Percentiles rank a stretch among this genome's conserved stretches.
Conservation (phyloP, 306 rosid genomes). For the Pachyrhizus erosus region DNA sequence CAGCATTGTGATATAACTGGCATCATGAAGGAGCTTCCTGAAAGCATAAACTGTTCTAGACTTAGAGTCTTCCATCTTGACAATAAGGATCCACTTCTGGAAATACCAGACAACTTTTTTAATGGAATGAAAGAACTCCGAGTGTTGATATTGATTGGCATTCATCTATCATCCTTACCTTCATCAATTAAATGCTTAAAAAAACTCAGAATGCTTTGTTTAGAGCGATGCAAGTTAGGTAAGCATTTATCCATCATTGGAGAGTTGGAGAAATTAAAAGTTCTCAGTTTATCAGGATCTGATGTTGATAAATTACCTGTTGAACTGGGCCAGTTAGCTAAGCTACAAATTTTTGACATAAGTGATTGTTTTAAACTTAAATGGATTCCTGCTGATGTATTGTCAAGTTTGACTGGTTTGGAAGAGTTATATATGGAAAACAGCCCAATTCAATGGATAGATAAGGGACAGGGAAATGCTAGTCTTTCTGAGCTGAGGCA, state of each 20-base stretch:
- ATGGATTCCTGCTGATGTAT: background rate
- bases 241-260: background rate
- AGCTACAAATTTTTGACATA: background rate
- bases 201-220: background rate
- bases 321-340: background rate
- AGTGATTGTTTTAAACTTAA: background rate
- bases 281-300: constrained; percentile 6
- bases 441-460: background rate
- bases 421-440: background rate
- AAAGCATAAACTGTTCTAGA: background rate
- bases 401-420: background rate
- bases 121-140: background rate
- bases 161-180: background rate
- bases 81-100: background rate
- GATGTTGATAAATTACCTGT: background rate
- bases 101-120: background rate
- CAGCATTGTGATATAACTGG: background rate
- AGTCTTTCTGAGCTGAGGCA: background rate
- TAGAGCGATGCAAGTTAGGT: background rate
- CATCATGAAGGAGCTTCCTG: background rate
- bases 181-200: background rate
- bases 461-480: background rate
- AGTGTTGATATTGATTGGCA: background rate
- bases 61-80: constrained; percentile 13
- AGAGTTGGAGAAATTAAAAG: background rate